Evolutionary conservation across 2,329 filamentous ascomycete genomes (phyloP).

Genomic region (Ophiostoma australiae): DNA sequence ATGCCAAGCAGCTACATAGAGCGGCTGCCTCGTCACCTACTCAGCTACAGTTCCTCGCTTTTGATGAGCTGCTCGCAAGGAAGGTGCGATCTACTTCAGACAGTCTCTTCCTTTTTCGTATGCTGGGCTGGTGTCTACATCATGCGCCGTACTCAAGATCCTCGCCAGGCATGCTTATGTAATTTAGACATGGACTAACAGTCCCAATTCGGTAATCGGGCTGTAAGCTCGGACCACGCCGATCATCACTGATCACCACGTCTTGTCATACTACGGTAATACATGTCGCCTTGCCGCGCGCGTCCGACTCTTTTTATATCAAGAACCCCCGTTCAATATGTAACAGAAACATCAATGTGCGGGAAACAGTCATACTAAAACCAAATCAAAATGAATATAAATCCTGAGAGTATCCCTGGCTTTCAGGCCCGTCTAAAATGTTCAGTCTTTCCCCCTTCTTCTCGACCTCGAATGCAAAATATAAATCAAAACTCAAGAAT

Average conservation of each 20-base stretch:
- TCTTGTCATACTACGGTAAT: not conserved
- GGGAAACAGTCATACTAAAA: not conserved
- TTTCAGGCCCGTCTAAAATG: not conserved
- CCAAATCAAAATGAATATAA: not conserved
- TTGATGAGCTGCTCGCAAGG: not conserved
- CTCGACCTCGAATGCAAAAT: not conserved
- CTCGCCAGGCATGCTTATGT: not conserved
- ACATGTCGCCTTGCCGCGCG: not conserved
- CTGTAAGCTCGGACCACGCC: constrained; percentile 11
- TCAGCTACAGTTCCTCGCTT: too few relatives aligned
- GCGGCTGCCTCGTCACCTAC: not conserved
- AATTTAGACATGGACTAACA: not conserved
- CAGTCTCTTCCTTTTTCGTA: too few relatives aligned
- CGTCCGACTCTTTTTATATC: not conserved
- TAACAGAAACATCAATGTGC: not conserved
- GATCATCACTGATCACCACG: not conserved
- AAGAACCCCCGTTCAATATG: not conserved
- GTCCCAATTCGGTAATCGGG: constrained; percentile 3
- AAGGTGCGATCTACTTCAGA: not conserved
- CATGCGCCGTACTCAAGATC: not conserved
- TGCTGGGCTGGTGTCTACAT: too few relatives aligned
- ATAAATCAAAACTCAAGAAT: not conserved
- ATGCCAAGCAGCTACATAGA: too few relatives aligned
- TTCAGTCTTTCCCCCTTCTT: not conserved
- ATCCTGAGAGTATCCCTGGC: not conserved